Evolutionary conservation across 2,329 filamentous ascomycete genomes (phyloP), one percentile per base, ranked within the genome.

Genomic region (Hypoxylon sp.): DNA sequence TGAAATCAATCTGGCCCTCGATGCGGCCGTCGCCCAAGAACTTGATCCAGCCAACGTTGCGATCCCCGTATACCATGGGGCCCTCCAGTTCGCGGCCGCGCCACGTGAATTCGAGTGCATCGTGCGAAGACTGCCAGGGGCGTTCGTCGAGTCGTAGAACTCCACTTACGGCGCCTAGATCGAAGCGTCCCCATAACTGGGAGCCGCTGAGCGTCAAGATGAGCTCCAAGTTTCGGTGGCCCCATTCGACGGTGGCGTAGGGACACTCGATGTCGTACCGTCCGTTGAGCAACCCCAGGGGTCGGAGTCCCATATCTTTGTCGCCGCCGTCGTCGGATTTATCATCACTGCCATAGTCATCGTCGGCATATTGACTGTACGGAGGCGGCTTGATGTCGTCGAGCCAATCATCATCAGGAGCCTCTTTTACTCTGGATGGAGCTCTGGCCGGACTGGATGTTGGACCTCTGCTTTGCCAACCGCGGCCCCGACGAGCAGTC

Each of bases 121-220:
- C 69, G 6, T 70, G 35, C 0, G 80, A 80, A 2, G 80, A 78
- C 37, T 71, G 33, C 60, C 68, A 75, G 0, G 81, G 82, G 2
- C 79, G 78, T 14, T 80, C 55, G 5, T 78, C 62, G 33, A 86
- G 77, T 35, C 78, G 77, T n/a, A 86, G 73, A 2, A 86, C 73
- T 1, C 84, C 83, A 42, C 76, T 64, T 39, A 84, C 77, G 6
- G 81, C 60, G 0, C 81, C 82, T 3, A 85, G 76, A 47, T 82
- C 77, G 68, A 87, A 86, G 0, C 69, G 74, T 0, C 81, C 84
- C 84, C 85, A 87, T 6, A 86, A 72, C 13, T 69, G 79, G 4
- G 73, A 74, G 11, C 80, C 80, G 14, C 75, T 76, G 1, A 84
- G 78, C 1, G 81, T 82, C 14, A 84, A 74, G 44, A 81, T 75